Conservation (phyloP, 257 asterid species). For the Scutellaria baicalensis region DNA sequence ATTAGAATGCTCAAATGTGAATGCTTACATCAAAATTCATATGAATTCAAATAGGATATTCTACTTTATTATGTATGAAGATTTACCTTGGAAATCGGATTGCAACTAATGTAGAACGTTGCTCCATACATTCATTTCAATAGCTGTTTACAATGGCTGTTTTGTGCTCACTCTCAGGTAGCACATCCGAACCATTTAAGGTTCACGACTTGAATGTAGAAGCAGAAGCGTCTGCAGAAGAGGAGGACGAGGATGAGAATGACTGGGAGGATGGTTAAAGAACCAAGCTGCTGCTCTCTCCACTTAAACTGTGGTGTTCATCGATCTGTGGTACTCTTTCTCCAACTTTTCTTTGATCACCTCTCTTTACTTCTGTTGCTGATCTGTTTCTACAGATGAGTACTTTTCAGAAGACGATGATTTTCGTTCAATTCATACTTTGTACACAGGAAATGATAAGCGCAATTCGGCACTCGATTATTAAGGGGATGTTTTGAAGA, state of each 20-base stretch:
- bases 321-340: not conserved
- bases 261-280: constrained; percentile 82
- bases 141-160: not conserved
- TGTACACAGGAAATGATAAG: not conserved
- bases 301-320: not conserved
- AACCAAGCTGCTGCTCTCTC: not conserved
- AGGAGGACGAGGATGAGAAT: constrained; percentile 52
- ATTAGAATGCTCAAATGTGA: not conserved
- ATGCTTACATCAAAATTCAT: not conserved
- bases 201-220: constrained; percentile 64
- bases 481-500: not conserved
- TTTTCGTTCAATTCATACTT: not conserved
- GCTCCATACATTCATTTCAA: too few species aligned
- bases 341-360: not conserved
- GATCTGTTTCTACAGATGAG: not conserved
- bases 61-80: too few species aligned
- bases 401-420: too few species aligned
- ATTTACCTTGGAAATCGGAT: too few species aligned
- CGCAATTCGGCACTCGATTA: too few species aligned
- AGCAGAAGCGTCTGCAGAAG: constrained; percentile 60
- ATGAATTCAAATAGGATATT: too few species aligned
- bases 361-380: not conserved
- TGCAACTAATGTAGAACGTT: too few species aligned
- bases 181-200: constrained; percentile 35
- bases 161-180: constrained; percentile 21